phyloP scores from a whole-genome alignment of 176 grass and related monocot species.

The Otatea glauca region DNA sequence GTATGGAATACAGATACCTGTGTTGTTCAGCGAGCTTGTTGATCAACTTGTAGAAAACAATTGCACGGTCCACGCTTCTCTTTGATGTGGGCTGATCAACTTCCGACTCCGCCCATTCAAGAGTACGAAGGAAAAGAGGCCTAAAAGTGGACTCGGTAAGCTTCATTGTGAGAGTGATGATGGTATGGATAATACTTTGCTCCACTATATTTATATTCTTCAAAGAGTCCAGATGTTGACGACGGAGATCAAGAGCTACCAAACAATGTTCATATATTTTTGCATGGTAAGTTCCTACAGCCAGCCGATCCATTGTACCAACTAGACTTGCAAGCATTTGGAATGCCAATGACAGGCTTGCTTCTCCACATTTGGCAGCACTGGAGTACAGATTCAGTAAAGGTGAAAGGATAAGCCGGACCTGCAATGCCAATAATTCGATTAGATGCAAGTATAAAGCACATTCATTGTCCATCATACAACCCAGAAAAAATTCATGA shows the following conservation, averaged over 20 bases:
- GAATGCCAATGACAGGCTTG: slow-evolving; percentile 67
- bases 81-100: slow-evolving; percentile 57
- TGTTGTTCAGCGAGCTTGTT: slow-evolving; percentile 81
- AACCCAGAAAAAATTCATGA: slow-evolving; percentile 9
- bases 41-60: slow-evolving; percentile 84
- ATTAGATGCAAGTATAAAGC: slow-evolving; percentile 36
- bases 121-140: slow-evolving; percentile 77
- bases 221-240: slow-evolving; percentile 56
- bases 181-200: slow-evolving; percentile 73
- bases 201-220: slow-evolving; percentile 78
- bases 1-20: slow-evolving; percentile 48
- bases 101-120: slow-evolving; percentile 86
- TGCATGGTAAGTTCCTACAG: slow-evolving; percentile 78
- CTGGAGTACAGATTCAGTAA: slow-evolving; percentile 64
- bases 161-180: slow-evolving; percentile 76
- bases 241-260: slow-evolving; percentile 77
- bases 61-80: slow-evolving; percentile 71
- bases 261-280: slow-evolving; percentile 93
- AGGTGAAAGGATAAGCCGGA: slow-evolving; percentile 75
- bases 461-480: slow-evolving; percentile 19
- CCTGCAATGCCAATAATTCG: slow-evolving; percentile 55
- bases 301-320: slow-evolving; percentile 69
- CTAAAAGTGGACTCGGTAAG: slow-evolving; percentile 92
- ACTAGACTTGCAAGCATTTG: slow-evolving; percentile 77
- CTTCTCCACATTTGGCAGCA: slow-evolving; percentile 75